phyloP scores from a whole-genome alignment of 441 rosid species.

The Erysimum cheiri region DNA sequence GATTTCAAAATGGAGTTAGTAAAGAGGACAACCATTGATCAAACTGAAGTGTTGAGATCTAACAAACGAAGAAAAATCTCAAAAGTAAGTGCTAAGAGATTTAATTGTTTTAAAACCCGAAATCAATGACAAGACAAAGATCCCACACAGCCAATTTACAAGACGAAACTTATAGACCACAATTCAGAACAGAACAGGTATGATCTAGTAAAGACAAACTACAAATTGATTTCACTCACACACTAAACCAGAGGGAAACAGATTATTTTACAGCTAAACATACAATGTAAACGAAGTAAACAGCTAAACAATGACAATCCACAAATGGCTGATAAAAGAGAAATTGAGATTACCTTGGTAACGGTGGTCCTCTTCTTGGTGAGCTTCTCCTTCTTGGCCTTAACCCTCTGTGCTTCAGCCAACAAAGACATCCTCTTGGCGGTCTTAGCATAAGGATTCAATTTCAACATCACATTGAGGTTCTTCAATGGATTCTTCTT shows the following conservation, averaged over 20 bases:
- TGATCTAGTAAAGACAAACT: neutral
- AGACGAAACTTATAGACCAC: neutral
- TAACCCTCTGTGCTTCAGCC: conserved; percentile 89
- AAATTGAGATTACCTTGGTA: conserved; percentile 62
- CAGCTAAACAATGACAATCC: neutral
- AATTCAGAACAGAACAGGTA: no score
- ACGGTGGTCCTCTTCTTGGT: conserved; percentile 75
- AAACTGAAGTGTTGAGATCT: neutral
- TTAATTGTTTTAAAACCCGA: neutral
- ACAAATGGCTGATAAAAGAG: neutral
- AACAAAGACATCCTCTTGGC: conserved; percentile 89
- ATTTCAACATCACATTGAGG: conserved; percentile 71
- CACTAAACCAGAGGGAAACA: neutral
- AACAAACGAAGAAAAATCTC: neutral
- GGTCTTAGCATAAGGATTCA: conserved; percentile 94
- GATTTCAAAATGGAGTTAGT: no score
- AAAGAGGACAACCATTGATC: neutral
- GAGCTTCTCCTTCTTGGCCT: conserved; percentile 96
- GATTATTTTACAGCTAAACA: neutral
- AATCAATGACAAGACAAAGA: neutral
- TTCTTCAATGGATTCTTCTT: conserved; percentile 98
- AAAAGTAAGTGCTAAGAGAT: neutral
- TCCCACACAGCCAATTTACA: neutral
- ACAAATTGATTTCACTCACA: neutral
- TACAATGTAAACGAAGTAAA: neutral